These are phyloP conservation scores for Cadophora sp. DNA, from an alignment of 2,329 filamentous ascomycete species.

Conservation along the genomic window DNA sequence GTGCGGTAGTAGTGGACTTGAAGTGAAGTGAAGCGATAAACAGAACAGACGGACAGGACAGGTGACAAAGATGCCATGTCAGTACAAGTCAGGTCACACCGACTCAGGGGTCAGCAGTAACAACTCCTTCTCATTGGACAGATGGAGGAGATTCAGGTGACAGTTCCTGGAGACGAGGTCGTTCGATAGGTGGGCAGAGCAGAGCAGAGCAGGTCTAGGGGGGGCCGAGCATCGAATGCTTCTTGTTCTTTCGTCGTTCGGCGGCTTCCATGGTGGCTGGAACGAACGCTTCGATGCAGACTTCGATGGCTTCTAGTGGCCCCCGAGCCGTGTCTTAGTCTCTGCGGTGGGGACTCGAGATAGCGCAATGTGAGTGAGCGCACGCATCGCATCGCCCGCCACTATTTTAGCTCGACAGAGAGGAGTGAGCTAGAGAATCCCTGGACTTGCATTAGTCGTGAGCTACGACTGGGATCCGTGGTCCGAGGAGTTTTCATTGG, in stretches of 20 bases:
- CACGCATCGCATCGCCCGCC: slow-evolving; percentile 22
- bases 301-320: slow-evolving; percentile 39
- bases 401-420: background rate
- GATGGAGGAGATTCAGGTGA: background rate
- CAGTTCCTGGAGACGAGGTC: slow-evolving; percentile 28
- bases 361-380: slow-evolving; percentile 19
- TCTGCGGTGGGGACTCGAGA: background rate
- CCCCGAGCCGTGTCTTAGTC: slow-evolving; percentile 15
- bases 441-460: background rate
- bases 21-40: too few relatives aligned
- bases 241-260: slow-evolving; percentile 30
- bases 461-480: slow-evolving; percentile 2
- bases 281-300: slow-evolving; percentile 34
- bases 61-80: slow-evolving; percentile 20
- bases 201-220: too few relatives aligned
- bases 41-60: background rate
- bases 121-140: background rate
- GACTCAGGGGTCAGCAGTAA: slow-evolving; percentile 27
- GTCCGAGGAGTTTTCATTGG: slow-evolving; percentile 1
- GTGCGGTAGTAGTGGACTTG: too few relatives aligned
- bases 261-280: slow-evolving; percentile 38
- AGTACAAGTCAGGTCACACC: slow-evolving; percentile 4
- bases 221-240: background rate
- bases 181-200: slow-evolving; percentile 18
- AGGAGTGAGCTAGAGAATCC: background rate